Evolutionary conservation across 768 basidiomycete genomes (phyloP), one percentile per base, ranked within the genome.

Genomic region (Lentinula aciculospora): DNA sequence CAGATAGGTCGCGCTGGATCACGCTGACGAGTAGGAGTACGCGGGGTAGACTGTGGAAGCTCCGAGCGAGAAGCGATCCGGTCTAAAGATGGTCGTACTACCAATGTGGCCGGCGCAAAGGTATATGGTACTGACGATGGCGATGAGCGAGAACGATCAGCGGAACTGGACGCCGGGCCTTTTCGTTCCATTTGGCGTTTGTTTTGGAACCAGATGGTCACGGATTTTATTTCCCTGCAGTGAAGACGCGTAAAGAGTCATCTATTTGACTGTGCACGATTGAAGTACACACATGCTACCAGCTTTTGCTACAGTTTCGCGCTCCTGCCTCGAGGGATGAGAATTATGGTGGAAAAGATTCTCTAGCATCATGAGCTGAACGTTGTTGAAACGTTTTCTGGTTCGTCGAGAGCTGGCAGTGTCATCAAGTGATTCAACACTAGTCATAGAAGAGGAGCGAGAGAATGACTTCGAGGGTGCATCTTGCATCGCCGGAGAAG

Each of bases 121-220:
- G 15, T 34, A 39, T 42, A 54, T 5, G 51, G 46, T n/a, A 40
- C 10, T 3, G 31, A 55, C 9, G 53, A 57, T 15, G 45, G 34
- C n/a, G 48, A 50, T 23, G 47, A 49, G 32, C 32, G 67, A 49
- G 64, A 60, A 55, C 9, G 40, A 62, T 53, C 36, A 47, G 58
- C n/a, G 39, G 56, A 57, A 57, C 29, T 61, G 56, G 61, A 56
- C 62, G 61, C 65, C 61, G 17, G 61, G 34, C 57, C 53, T 55
- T 71, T 72, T 58, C 76, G 77, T 48, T 72, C 57, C 34, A 69
- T 84, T 64, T 89, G 86, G 15, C 88, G 84, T 70, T 84, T 88
- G 68, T 91, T 91, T 71, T 91, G 88, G 68, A 89, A 89, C 88
- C 88, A 91, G 39, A 89, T 85, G n/a, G 86, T 86, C 54, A 86